Evolutionary conservation across 352 stramenopile genomes (phyloP), one percentile per base, ranked within the genome.

Genomic region (Globisporangium paroecandrum): DNA sequence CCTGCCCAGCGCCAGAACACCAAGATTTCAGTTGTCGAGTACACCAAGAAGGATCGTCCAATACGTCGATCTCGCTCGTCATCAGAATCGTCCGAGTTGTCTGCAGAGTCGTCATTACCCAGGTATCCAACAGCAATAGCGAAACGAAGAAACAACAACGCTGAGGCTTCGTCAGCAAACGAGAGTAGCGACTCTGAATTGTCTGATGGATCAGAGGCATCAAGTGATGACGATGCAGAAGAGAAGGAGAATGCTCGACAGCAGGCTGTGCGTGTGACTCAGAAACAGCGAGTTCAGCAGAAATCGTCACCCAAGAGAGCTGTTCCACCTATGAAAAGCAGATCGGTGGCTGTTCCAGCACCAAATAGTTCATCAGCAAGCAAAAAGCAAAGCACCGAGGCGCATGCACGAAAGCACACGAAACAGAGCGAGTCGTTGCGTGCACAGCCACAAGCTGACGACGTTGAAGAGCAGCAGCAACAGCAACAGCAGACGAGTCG

Each of bases 181-280:
- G 46, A 58, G 1, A 49, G 12, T 13, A 69, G 64, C 24, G 27
- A 8, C 1, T 55, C 58, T 4, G 57, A 46, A 5, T 59, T 47
- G 1, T 56, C 65, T 20, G 63, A 60, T n/a, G 55, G 32, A 9
- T 18, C 38, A 22, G 34, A 20, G 5, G 10, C 47, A 22, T 41
- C 49, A 53, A 25, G 12, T 18, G 36, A 64, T 13, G 46, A 63
- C 12, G 13, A 34, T 5, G 24, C 18, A 2, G 60, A 70, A 60
- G 65, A 62, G 18, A 65, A 70, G 25, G 65, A 69, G 41, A 69
- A 69, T 20, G 29, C 25, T 12, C 47, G 10, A 20, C 24, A 27
- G 3, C 60, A 65, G 46, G 27, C 18, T 29, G 24, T 12, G 10
- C 43, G 60, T 47, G 46, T 1, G 13, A 36, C 58, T 20, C 58